Base-by-base conservation (phyloP, 108 stramenopile species). In the Aurantiochytrium sp. region DNA sequence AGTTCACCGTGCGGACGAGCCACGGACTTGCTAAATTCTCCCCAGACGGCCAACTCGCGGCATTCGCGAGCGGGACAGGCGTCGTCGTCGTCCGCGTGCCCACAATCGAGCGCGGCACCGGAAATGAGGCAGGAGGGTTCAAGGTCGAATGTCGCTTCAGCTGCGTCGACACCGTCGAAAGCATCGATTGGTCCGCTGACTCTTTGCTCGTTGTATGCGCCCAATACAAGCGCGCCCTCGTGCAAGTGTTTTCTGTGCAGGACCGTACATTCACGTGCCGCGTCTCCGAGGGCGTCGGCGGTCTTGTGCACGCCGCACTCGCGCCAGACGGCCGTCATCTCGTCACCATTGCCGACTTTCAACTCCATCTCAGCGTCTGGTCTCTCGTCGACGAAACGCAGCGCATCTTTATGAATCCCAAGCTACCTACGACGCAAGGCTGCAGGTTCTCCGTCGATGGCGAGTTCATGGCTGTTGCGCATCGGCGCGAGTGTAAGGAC, bases 281-380 rank as follows among this genome's bases (percentile, higher is more conserved):
- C 76, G 76, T 35, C 28, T 83, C 76, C n/a, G 76, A 83, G 28
- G 76, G 76, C 51, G 51, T 83, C n/a, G 45, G 49, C 28, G 76
- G 76, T 12, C 76, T 83, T 0, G 76, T 83, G 10, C 16, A 53
- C 19, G 76, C 76, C 51, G 49, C 51, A 16, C 28, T 83, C 23
- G 45, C 76, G 3, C 51, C 76, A 6, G 51, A 5, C 51, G 51
- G 76, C 25, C 45, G 51, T 0, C 76, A 83, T 18, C 49, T 83
- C 45, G 16, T 83, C 76, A 28, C 76, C n/a, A 23, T 83, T 83
- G 76, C 76, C 44, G 76, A 83, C 51, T 83, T 83, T 35, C 76
- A 83, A 45, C 76, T 83, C 51, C 76, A 83, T 23, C 19, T 83
- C 19, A 83, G 49, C 28, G 76, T 83, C 45, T 83, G 76, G 76